A percentile compares a stretch with the other conserved stretches of the same genome.
Conservation (phyloP, 208 protist species). For the Tetramitus jugosus region DNA sequence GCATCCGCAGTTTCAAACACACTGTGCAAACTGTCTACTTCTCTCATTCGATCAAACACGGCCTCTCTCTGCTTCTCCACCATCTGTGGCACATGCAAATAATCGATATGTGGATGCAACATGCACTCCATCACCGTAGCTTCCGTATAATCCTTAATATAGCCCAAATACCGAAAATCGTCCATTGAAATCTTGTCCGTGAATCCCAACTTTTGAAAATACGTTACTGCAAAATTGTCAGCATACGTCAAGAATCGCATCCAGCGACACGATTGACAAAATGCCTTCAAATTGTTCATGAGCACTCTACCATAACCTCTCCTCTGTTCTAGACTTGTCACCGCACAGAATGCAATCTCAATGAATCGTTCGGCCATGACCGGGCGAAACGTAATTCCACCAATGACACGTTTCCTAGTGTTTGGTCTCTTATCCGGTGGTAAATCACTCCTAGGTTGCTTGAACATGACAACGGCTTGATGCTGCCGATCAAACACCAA, state of each 20-base stretch:
- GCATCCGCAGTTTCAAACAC: no score
- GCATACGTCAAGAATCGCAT: neutral
- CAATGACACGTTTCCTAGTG: no score
- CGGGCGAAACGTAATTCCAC: neutral
- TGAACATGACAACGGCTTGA: neutral
- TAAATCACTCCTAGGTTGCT: no score
- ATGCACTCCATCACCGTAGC: neutral
- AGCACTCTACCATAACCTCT: neutral
- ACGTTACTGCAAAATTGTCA: neutral
- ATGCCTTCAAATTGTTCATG: neutral
- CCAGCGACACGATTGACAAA: neutral
- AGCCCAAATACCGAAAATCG: neutral
- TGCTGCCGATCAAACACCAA: slow-evolving; percentile 21
- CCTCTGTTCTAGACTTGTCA: neutral
- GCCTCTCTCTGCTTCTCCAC: neutral
- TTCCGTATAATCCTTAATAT: neutral
- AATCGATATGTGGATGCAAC: neutral
- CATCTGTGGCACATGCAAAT: neutral
- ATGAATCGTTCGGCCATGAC: neutral
- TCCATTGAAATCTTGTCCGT: neutral
- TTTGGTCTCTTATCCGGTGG: no score
- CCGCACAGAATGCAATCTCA: neutral
- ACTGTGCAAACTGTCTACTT: neutral
- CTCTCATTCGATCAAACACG: neutral
- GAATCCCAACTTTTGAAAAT: neutral